These are phyloP conservation scores for Canavalia gladiata DNA, from an alignment of 306 rosid species.

Conservation along the genomic window DNA sequence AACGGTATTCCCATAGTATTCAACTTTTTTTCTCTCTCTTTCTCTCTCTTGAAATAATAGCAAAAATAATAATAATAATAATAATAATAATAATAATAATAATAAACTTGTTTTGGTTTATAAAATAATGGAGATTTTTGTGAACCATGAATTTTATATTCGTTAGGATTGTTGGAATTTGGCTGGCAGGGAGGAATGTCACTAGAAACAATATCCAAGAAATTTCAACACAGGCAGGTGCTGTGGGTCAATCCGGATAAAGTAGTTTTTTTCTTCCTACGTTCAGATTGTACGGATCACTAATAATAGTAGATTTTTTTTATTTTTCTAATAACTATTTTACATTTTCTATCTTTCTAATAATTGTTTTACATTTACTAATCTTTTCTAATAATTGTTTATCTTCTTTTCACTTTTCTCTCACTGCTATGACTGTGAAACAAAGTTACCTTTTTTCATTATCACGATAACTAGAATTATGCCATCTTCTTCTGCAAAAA, in stretches of 20 bases:
- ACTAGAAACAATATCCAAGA: not conserved
- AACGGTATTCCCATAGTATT: conserved; percentile 20
- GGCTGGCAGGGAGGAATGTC: conserved; percentile 28
- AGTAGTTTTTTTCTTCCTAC: not conserved
- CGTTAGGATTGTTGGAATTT: conserved; percentile 45
- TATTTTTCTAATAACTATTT: too few species aligned
- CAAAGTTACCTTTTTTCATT: too few species aligned
- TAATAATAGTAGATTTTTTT: too few species aligned
- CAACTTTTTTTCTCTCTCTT: not conserved
- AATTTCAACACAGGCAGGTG: not conserved
- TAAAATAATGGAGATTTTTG: conserved; percentile 18
- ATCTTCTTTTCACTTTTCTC: too few species aligned
- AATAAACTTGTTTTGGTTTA: not conserved
- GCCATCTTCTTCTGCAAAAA: too few species aligned
- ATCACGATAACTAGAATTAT: too few species aligned
- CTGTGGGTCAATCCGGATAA: not conserved
- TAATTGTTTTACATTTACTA: too few species aligned
- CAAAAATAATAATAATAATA: not conserved
- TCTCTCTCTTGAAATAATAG: too few species aligned
- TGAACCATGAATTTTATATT: conserved; percentile 16
- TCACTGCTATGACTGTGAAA: too few species aligned
- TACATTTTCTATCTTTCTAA: too few species aligned
- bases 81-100: not conserved
- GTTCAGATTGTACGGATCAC: not conserved
- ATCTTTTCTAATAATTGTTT: too few species aligned